Evolutionary conservation across 352 stramenopile genomes (phyloP), one percentile per base, ranked within the genome.

Genomic region (Pythium grandisporangium): DNA sequence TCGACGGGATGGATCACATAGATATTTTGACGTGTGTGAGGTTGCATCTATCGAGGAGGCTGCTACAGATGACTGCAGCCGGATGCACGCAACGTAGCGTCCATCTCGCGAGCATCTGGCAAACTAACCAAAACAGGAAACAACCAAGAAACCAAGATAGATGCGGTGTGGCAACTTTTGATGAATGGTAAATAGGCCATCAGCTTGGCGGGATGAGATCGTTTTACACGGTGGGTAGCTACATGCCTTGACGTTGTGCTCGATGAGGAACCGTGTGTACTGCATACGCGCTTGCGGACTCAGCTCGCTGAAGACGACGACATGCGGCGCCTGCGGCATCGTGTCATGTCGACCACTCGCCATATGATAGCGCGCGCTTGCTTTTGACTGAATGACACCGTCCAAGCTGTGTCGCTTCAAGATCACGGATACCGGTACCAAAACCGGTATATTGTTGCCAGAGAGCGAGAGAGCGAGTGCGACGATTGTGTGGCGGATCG

Each of bases 221-320:
- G 27, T 32, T 8, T 2, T 4, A n/a, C 24, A 10, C 19, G 34
- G 19, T 10, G 19, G 34, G 16, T 26, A 20, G 3, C 5, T 6
- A 7, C 37, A 17, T 29, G 84, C 75, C 58, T 81, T 61, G 10
- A 84, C 58, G 21, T 83, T 48, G 43, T 82, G 61, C 26, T 84
- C 70, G 2, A 89, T 48, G 26, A 89, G 52, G 20, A 89, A 84
- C 13, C 65, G 69, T 12, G 75, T 77, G 60, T 89, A 89, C 16
- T 74, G 61, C 25, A 72, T 64, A 45, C 67, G 68, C 16, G 64
- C 62, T 14, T 58, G 48, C 0, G 75, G 75, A 17, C 54, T 86
- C 20, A 89, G 54, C 44, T 89, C 75, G 6, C 56, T 52, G 45
- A 83, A 84, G 16, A 86, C 61, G 17, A 89, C 61, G 12, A 84